These are phyloP conservation scores for Neurospora cerealis DNA, from an alignment of 495 filamentous ascomycete genomes.

Conservation along the genomic window DNA sequence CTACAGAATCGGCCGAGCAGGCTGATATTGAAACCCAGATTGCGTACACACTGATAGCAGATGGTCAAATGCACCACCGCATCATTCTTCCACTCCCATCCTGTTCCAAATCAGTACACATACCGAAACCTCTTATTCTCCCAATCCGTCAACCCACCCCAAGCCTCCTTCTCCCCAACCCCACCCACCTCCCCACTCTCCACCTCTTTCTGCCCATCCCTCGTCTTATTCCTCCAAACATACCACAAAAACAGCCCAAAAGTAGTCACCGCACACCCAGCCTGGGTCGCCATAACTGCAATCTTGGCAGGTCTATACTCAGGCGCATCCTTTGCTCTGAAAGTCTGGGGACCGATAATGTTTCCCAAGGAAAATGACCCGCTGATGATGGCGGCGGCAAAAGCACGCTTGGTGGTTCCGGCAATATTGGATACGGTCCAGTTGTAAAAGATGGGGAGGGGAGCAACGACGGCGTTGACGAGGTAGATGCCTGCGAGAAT, in stretches of 20 bases:
- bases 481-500: conserved; percentile 56
- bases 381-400: conserved; percentile 41
- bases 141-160: conserved; percentile 26
- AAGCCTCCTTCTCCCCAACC: conserved; percentile 23
- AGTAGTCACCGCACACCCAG: conserved; percentile 23
- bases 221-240: conserved; percentile 26
- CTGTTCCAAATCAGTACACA: conserved; percentile 14
- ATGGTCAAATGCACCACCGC: neutral
- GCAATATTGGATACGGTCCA: conserved; percentile 29
- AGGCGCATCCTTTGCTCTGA: conserved; percentile 49
- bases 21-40: neutral
- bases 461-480: conserved; percentile 48
- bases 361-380: conserved; percentile 54
- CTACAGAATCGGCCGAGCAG: neutral
- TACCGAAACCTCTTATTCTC: conserved; percentile 32
- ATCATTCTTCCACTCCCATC: neutral
- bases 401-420: conserved; percentile 30
- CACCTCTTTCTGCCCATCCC: conserved; percentile 16
- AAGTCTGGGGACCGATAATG: conserved; percentile 61
- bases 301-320: conserved; percentile 55
- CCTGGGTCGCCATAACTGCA: conserved; percentile 35
- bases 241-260: conserved; percentile 26
- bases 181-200: conserved; percentile 21
- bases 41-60: neutral
- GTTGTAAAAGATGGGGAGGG: conserved; percentile 34